Percentiles rank a stretch among this genome's conserved stretches.
Conservation (phyloP, 768 basidiomycete genomes). For the Trametes villosa region DNA sequence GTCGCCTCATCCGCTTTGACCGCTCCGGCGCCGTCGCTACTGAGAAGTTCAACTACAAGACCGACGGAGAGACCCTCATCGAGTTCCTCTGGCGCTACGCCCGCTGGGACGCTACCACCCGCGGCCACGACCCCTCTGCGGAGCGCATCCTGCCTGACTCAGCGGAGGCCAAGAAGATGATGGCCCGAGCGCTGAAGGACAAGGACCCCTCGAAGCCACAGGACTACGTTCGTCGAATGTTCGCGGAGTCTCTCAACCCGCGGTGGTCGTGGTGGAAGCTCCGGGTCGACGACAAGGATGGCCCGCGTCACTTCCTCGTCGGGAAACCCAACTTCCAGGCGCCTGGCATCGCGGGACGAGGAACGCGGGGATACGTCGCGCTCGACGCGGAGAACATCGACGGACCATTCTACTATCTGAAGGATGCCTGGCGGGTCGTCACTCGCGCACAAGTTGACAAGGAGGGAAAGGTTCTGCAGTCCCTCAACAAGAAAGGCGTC, state of each 20-base stretch:
- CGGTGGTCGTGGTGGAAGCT: background rate
- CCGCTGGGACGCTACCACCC: background rate
- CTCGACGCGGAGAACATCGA: background rate
- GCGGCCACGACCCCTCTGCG: background rate
- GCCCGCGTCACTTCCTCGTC: constrained; percentile 3
- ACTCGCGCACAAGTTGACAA: background rate
- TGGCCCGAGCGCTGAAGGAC: background rate
- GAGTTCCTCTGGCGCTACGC: constrained; percentile 10
- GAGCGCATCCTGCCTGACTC: constrained; percentile 1
- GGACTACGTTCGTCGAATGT: background rate
- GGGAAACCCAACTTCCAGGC: constrained; percentile 7
- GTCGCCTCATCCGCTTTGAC: constrained; percentile 13
- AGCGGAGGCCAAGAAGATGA: background rate
- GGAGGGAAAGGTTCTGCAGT: constrained; percentile 4
- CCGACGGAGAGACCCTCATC: background rate
- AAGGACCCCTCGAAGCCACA: background rate
- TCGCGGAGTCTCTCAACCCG: background rate
- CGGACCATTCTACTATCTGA: background rate
- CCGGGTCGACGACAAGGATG: background rate
- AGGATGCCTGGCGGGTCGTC: constrained; percentile 12
- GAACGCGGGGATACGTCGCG: constrained; percentile 1
- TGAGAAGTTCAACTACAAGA: constrained; percentile 6
- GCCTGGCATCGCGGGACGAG: background rate
- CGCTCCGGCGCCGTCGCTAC: constrained; percentile 4
- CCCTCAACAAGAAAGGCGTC: background rate